Percentiles rank a stretch among this genome's conserved stretches.
Evolutionary conservation across 306 rosid genomes (phyloP).

Genomic region (Rubus idaeus): DNA sequence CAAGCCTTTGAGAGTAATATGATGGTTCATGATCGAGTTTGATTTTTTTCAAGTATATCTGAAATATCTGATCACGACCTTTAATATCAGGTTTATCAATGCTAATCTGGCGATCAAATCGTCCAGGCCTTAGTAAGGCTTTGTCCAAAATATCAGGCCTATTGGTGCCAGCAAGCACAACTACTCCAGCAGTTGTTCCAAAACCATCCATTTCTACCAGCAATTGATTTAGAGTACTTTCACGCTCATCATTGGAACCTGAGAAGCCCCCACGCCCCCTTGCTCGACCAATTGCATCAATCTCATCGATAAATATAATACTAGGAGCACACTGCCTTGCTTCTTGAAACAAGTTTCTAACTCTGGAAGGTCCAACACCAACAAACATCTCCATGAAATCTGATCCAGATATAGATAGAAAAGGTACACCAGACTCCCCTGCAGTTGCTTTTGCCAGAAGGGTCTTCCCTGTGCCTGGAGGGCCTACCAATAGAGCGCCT

Average conservation of each 20-base stretch:
- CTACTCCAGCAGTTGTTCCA: conserved; percentile 92
- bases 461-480: conserved; percentile 99
- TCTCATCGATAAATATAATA: conserved; percentile 92
- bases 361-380: conserved; percentile 97
- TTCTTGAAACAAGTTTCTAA: conserved; percentile 92
- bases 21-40: conserved; percentile 87
- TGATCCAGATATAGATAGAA: conserved; percentile 91
- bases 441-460: conserved; percentile 98
- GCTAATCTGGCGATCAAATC: conserved; percentile 83
- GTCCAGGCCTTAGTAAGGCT: conserved; percentile 89
- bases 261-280: conserved; percentile 95
- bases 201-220: conserved; percentile 99
- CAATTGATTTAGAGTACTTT: conserved; percentile 92
- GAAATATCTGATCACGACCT: conserved; percentile 90
- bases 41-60: conserved; percentile 74
- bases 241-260: conserved; percentile 92
- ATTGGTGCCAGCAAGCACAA: conserved; percentile 98
- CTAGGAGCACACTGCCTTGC: conserved; percentile 97
- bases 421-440: conserved; percentile 95
- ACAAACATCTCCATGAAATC: conserved; percentile 98
- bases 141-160: conserved; percentile 95
- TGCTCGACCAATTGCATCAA: conserved; percentile 97
- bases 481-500: conserved; percentile 95
- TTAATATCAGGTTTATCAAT: conserved; percentile 89
- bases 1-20: conserved; percentile 85